Evolutionary conservation across 2,329 filamentous ascomycete species (phyloP), one percentile per base, ranked within the genome.

Genomic region (Clarireedia monteithiana): DNA sequence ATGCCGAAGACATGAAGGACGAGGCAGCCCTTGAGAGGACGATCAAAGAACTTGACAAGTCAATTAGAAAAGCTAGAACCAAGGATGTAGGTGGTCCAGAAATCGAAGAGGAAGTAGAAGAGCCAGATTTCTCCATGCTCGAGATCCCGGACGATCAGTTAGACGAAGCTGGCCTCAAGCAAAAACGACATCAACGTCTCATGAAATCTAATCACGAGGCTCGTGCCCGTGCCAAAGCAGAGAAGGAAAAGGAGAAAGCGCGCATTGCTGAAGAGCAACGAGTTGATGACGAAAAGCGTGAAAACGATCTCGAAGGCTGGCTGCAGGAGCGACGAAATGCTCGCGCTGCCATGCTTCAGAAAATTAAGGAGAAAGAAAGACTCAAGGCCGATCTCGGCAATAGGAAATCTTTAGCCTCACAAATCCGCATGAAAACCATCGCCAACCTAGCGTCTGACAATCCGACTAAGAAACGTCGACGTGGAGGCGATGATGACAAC

Each of bases 381-480:
- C 81, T 96, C 59, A 96, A 96, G 74, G 89, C 91, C 45, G 94
- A 99, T 68, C 81, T 96, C 1, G 91, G 92, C 56, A 97, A 97
- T 72, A 88, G 94, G 68, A 99, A 99, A 72, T 96, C 91, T 0
- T 83, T 96, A 20, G 94, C 94, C 7, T 94, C 88, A 56, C 92
- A 97, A 71, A 95, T 95, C 73, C 88, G 94, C 60, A 99, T 99
- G 94, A 97, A 97, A 74, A 92, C 86, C 50, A 91, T 99, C 57
- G 94, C 94, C 58, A 96, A 96, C 67, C 84, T 99, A 1, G 94
- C 94, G 3, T 91, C 92, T 0, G 94, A 99, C 70, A 85, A 83
- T 5, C 91, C 92, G 0, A 76, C 79, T 61, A 91, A 91, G 70
- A 95, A 96, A 72, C 83, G 92, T 56, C 79, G 90, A 14, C 84